Evolutionary conservation across 2,329 filamentous ascomycete genomes (phyloP).

Genomic region (Zasmidium cellare): DNA sequence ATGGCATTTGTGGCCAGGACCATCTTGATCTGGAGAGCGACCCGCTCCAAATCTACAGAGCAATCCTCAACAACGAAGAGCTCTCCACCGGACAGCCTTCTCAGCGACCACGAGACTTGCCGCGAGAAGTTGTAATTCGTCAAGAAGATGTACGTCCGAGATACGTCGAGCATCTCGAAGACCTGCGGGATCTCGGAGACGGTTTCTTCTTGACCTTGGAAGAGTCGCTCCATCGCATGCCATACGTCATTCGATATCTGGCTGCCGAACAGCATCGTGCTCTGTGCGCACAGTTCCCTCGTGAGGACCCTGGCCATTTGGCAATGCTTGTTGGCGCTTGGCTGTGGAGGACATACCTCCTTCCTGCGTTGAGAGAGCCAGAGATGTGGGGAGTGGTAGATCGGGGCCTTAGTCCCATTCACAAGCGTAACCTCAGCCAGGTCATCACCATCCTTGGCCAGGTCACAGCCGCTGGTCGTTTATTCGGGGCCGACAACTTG

Average conservation of each 20-base stretch:
- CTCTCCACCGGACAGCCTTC: slow-evolving; percentile 85
- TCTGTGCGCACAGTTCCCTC: slow-evolving; percentile 73
- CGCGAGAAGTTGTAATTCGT: slow-evolving; percentile 90
- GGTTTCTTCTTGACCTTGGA: slow-evolving; percentile 83
- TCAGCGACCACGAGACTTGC: slow-evolving; percentile 77
- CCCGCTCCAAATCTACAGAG: slow-evolving; percentile 94
- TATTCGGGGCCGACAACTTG: slow-evolving; percentile 92
- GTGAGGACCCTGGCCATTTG: slow-evolving; percentile 73
- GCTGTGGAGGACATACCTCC: slow-evolving; percentile 92
- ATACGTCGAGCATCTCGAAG: slow-evolving; percentile 92
- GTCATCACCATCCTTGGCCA: slow-evolving; percentile 91
- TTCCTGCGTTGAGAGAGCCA: slow-evolving; percentile 83
- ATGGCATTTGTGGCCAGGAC: slow-evolving; percentile 90
- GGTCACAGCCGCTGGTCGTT: slow-evolving; percentile 78
- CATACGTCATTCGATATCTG: slow-evolving; percentile 87
- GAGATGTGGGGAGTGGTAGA: slow-evolving; percentile 94
- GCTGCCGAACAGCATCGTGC: slow-evolving; percentile 82
- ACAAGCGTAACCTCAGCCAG: slow-evolving; percentile 88
- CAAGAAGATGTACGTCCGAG: slow-evolving; percentile 88
- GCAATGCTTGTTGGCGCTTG: slow-evolving; percentile 85
- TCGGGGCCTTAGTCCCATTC: slow-evolving; percentile 80
- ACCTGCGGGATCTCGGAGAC: slow-evolving; percentile 90
- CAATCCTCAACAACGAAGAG: slow-evolving; percentile 95
- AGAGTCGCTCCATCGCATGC: slow-evolving; percentile 82
- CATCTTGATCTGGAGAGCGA: slow-evolving; percentile 93